These are phyloP conservation scores for Gracilaria vermiculophylla DNA, from an alignment of 23 red algal genomes.

Conservation along the genomic window DNA sequence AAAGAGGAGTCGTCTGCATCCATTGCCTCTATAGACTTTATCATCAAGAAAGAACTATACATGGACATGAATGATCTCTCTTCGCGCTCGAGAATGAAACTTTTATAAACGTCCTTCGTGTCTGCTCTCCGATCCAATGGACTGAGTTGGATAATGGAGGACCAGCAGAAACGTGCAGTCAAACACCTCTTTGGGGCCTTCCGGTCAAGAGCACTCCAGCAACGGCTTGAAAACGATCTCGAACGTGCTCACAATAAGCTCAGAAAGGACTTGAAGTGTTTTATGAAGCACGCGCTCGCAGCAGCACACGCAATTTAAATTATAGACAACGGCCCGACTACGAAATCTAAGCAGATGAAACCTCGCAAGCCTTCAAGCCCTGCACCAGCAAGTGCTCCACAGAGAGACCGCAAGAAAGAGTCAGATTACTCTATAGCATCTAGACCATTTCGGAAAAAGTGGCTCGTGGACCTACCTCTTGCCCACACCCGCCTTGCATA, in stretches of 20 bases:
- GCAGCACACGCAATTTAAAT: no score
- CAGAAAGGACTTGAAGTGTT: background rate
- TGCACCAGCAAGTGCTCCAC: no score
- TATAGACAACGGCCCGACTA: no score
- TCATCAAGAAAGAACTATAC: constrained; percentile 6
- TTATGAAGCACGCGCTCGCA: no score
- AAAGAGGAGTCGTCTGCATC: background rate
- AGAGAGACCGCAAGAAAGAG: no score
- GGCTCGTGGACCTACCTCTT: no score
- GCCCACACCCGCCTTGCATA: no score
- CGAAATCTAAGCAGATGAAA: no score
- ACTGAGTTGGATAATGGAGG: background rate
- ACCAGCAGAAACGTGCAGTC: background rate
- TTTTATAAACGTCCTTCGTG: background rate
- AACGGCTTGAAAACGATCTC: background rate
- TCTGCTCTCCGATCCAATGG: background rate
- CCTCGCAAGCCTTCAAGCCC: no score
- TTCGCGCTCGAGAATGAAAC: background rate
- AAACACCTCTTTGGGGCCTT: background rate
- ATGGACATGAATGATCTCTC: constrained; percentile 21
- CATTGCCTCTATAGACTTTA: background rate
- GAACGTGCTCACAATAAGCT: background rate
- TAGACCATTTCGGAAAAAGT: no score
- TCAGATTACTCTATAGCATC: no score
- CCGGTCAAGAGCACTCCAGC: background rate